These are phyloP conservation scores for Erysimum cheiri DNA, from an alignment of 441 rosid species.

Conservation along the genomic window DNA sequence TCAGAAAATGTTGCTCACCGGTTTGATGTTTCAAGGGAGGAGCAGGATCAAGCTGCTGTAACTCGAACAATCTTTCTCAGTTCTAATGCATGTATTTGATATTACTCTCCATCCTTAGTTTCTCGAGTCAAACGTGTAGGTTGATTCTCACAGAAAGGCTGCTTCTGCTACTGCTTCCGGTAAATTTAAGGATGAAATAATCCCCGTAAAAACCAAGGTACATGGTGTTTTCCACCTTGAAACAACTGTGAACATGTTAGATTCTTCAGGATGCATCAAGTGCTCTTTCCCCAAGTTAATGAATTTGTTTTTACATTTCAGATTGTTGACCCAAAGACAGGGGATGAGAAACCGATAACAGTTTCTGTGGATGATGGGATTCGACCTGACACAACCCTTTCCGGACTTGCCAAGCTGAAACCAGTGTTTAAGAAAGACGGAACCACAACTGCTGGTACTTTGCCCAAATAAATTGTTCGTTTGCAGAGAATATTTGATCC, in stretches of 20 bases:
- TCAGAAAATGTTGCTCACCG: slow-evolving; percentile 97
- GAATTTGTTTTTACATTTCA: slow-evolving; percentile 42
- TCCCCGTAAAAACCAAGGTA: slow-evolving; percentile 92
- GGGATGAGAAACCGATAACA: slow-evolving; percentile 67
- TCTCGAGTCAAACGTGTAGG: slow-evolving; percentile 53
- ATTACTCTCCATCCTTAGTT: slow-evolving; percentile 3
- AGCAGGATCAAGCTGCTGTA: slow-evolving; percentile 98
- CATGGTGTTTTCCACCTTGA: slow-evolving; percentile 3
- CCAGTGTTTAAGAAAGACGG: slow-evolving; percentile 92
- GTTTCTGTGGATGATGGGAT: slow-evolving; percentile 94
- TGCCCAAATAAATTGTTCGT: background rate
- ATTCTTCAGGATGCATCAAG: slow-evolving; percentile 11
- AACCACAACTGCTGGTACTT: slow-evolving; percentile 91
- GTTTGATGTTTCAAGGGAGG: slow-evolving; percentile 87
- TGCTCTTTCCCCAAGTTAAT: slow-evolving; percentile 13
- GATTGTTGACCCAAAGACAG: slow-evolving; percentile 94
- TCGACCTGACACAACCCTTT: slow-evolving; percentile 71
- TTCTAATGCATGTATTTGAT: background rate
- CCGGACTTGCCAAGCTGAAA: slow-evolving; percentile 74
- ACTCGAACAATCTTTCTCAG: slow-evolving; percentile 39
- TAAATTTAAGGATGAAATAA: slow-evolving; percentile 85
- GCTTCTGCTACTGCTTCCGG: slow-evolving; percentile 89
- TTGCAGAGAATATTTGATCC: background rate
- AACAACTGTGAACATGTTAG: background rate
- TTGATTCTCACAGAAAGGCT: slow-evolving; percentile 94